Evolutionary conservation across 1,139 yeast species (phyloP), one percentile per base, ranked within the genome.

Genomic region (Magnusiomyces tetraspermus): DNA sequence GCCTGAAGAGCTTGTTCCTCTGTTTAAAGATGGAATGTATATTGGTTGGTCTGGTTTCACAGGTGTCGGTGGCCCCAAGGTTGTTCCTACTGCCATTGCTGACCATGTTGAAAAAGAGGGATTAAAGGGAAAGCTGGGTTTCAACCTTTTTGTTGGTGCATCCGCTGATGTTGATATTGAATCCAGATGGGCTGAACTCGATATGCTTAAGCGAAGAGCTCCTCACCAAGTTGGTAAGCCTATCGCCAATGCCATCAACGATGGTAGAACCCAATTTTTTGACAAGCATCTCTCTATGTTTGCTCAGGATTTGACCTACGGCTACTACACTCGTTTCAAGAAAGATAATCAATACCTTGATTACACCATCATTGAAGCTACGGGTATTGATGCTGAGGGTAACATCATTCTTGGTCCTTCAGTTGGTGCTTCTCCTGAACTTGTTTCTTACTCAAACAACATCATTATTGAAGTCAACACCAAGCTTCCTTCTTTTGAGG

Each of bases 211-310:
- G 59, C 79, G 86, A 66, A 83, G 98, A 72, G 83, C 97, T 26
- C 98, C 98, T 37, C 97, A 92, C 73, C 98, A 92, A 73, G 97
- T 92, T 56, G 97, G 97, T 65, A 90, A 85, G 69, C 95, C 96
- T 63, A 90, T 92, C 66, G 85, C 95, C 49, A 79, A 78, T 57
- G 90, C 92, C 53, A 92, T 92, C 71, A 92, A 92, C 70, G 83
- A 80, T 53, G 95, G 96, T 54, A 76, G 84, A 68, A 92, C 92
- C 57, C 75, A 76, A 63, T 92, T 92, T 71, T 90, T 89, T 64
- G 98, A 92, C 73, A 92, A 92, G 74, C 97, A 92, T 70, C 76
- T 92, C 70, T 88, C 96, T 31, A 90, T 92, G 96, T 90, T 90
- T 71, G 95, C 97, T 30, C 98, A 92, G 73, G 97, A 92, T 69